Percentiles rank a stretch among this genome's conserved stretches.
These are phyloP conservation scores for Leptographium wingfieldii DNA, from an alignment of 2,329 filamentous ascomycete genomes.

Conservation along the genomic window DNA sequence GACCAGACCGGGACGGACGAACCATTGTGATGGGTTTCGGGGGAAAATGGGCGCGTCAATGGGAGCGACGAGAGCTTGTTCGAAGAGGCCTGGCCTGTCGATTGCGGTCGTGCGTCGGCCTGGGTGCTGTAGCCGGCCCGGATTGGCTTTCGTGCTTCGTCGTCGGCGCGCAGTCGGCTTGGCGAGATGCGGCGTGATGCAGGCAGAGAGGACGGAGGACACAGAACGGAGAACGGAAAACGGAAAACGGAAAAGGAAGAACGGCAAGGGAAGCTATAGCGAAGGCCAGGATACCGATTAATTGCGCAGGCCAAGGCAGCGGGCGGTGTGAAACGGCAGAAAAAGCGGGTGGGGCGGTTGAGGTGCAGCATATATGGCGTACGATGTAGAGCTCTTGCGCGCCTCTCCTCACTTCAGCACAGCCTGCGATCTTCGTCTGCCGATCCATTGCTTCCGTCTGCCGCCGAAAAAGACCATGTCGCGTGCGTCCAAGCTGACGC, in stretches of 20 bases:
- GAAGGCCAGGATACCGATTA: conserved; percentile 3
- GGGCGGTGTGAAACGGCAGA: conserved; percentile 9
- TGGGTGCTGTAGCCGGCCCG: too few species aligned
- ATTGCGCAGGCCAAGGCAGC: conserved; percentile 7
- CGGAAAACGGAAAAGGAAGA: not conserved
- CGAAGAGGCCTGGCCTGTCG: too few species aligned
- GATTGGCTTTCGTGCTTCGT: too few species aligned
- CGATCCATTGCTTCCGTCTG: not conserved
- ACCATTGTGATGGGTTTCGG: not conserved
- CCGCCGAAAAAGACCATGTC: conserved; percentile 50
- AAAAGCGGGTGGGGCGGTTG: not conserved
- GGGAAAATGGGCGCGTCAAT: too few species aligned
- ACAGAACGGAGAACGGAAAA: not conserved
- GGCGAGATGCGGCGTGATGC: not conserved
- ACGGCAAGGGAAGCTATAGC: not conserved
- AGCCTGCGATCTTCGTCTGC: too few species aligned
- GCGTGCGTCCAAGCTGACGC: conserved; percentile 73
- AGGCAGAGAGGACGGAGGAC: not conserved
- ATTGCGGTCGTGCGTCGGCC: too few species aligned
- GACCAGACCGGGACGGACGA: not conserved
- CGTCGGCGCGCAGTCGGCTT: too few species aligned
- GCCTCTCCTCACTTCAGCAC: not conserved
- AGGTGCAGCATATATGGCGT: not conserved
- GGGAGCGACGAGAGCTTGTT: too few species aligned
- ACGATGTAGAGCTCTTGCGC: not conserved